Base-by-base conservation (phyloP, 2,329 filamentous ascomycete species). In the Ophiosphaerella herpotricha region DNA sequence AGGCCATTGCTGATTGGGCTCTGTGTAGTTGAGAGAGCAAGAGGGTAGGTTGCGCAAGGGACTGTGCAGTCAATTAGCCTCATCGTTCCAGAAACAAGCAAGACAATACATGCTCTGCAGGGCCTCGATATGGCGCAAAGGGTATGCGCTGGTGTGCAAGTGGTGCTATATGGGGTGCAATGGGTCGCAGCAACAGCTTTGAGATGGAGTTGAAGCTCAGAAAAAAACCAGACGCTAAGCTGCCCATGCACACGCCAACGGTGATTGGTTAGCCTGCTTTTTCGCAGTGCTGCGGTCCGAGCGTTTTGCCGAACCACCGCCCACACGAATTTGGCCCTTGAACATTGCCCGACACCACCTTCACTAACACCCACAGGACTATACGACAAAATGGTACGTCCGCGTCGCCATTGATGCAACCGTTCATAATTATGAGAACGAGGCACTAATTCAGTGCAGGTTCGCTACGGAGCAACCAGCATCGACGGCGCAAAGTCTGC, bases 401-500 rank as follows among this genome's bases (percentile, higher is more conserved):
- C 39, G 40, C 43, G 55, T 45, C 38, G 46, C 46, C 34, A 42
- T 42, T 33, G 46, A 48, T 48, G 46, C 46, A 48, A 48, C 46
- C 46, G 34, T 48, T 48, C 46, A 38, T 29, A 29, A 29, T 26
- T 12, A 53, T 48, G 46, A 57, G 57, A 57, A 50, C 35, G 54
- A 49, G 54, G 53, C 50, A 57, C 60, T 69, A 68, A 69, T 62
- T 59, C 48, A 45, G 46, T 44, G 44, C 64, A 72, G 70, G 70
- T 72, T 64, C 70, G 70, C 61, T 72, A 72, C 70, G 70, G 63
- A 64, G 68, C 68, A 55, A 64, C 63, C 61, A 54, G 49, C 54
- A 70, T 72, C 61, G 66, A 71, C 58, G 70, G 70, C 66, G 68
- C 67, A 68, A 72, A 72, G 86, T 96, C 90, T 82, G 94, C 94